phyloP scores from a whole-genome alignment of 108 stramenopile species.

The Cyclotella baltica region DNA sequence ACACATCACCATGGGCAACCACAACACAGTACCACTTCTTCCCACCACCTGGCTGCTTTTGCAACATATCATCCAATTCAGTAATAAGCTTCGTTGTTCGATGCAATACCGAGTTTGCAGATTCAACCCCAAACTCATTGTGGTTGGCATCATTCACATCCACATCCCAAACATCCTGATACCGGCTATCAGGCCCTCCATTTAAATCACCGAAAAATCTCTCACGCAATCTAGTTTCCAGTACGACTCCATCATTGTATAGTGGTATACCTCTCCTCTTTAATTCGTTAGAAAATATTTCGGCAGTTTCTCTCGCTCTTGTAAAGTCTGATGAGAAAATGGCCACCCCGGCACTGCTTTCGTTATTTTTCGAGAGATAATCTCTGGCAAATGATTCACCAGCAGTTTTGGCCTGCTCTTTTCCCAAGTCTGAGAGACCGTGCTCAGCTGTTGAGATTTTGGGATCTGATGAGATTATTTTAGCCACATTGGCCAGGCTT shows the following conservation, averaged over 20 bases:
- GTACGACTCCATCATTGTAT: slow-evolving; percentile 43
- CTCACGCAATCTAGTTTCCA: slow-evolving; percentile 80
- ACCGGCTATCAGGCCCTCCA: slow-evolving; percentile 62
- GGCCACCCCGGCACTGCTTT: slow-evolving; percentile 46
- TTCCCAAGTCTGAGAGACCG: slow-evolving; percentile 73
- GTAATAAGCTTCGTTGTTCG: slow-evolving; percentile 62
- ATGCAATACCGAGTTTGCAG: slow-evolving; percentile 73
- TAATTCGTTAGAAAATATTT: slow-evolving; percentile 53
- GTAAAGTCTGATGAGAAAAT: slow-evolving; percentile 70
- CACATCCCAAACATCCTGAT: slow-evolving; percentile 84
- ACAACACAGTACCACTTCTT: slow-evolving; percentile 59
- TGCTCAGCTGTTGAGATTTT: slow-evolving; percentile 69
- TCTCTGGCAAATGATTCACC: slow-evolving; percentile 55
- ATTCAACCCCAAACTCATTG: slow-evolving; percentile 69
- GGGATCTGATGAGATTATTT: slow-evolving; percentile 81
- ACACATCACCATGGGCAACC: slow-evolving; percentile 91
- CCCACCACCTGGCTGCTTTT: neutral
- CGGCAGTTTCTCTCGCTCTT: slow-evolving; percentile 78
- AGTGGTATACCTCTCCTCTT: slow-evolving; percentile 21
- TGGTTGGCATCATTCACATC: slow-evolving; percentile 72
- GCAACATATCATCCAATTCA: slow-evolving; percentile 64
- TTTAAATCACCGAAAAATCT: slow-evolving; percentile 85
- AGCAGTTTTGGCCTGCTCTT: slow-evolving; percentile 71
- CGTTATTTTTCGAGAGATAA: neutral
- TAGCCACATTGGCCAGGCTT: slow-evolving; percentile 83